Evolutionary conservation across 805 yeast species (phyloP), one percentile per base, ranked within the genome.

Genomic region (Wickerhamiella azyma): DNA sequence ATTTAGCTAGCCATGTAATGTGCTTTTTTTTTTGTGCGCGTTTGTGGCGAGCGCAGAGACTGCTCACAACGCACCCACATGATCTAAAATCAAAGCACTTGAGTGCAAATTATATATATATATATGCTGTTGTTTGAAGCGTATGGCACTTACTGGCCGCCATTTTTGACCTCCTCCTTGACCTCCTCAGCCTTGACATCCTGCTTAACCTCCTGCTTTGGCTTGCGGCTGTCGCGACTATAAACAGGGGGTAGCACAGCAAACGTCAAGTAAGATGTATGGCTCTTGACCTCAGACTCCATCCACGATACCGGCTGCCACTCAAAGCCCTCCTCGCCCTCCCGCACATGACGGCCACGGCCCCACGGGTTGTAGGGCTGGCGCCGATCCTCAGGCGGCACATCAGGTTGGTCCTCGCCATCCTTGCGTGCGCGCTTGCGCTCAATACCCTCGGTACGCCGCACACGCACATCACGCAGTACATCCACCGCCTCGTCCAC

Each of bases 231-330:
- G 6, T 14, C 33, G 11, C 26, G 24, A 32, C 33, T 28, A 9
- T 18, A n/a, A 16, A 26, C 4, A 26, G 70, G 68, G 5, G 70
- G 67, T 21, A 64, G 54, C 30, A 69, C 71, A 19, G 98, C 99
- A 71, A 92, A 92, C 1, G 96, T 85, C 57, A 92, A 66, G 59
- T 85, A 92, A 0, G 96, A 85, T 0, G 99, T 92, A 56, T 92
- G 99, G 6, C 86, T 80, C 65, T 89, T 89, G 55, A 89, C 70
- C 59, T 92, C 97, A 2, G 78, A 56, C 60, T 89, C 98, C 8
- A 79, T 69, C 60, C 77, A 80, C 14, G 94, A 77, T n/a, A 88
- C 92, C 53, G 84, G 72, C 47, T 70, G 67, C 99, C 99, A 92
- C 26, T 75, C 65, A 60, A 69, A 92, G 2, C 71, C 72, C 4